A percentile compares a stretch with the other conserved stretches of the same genome.
Conservation (phyloP, 139 green algal species). For the Bryopsis sp. region DNA sequence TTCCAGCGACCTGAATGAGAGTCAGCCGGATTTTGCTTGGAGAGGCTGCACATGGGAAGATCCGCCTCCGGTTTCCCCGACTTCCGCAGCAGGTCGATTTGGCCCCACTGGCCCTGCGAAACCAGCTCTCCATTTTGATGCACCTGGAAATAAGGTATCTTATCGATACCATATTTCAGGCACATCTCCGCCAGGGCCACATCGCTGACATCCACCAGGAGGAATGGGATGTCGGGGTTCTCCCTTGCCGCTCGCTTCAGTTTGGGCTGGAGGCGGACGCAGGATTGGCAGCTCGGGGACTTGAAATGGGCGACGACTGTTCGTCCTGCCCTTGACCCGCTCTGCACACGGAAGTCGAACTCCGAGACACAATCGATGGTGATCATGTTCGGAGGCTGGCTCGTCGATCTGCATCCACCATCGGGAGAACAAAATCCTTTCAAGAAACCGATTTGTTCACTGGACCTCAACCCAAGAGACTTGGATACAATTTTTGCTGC, state of each 20-base stretch:
- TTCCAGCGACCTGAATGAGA: too few species aligned
- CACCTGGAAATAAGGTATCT: conserved; percentile 17
- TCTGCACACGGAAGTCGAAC: background rate
- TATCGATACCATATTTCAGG: background rate
- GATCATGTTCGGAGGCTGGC: background rate
- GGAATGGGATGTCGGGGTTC: background rate
- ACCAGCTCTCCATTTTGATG: background rate
- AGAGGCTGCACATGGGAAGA: too few species aligned
- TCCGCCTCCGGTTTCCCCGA: too few species aligned
- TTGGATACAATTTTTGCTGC: background rate
- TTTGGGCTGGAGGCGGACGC: background rate
- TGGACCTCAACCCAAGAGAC: background rate
- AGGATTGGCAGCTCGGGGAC: background rate
- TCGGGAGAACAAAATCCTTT: background rate
- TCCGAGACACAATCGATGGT: background rate
- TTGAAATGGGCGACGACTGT: background rate
- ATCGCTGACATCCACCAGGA: background rate
- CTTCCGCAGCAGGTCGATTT: too few species aligned
- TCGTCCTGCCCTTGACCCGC: background rate
- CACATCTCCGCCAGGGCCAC: background rate
- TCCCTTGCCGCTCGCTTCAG: background rate
- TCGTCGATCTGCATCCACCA: background rate
- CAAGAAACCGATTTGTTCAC: background rate
- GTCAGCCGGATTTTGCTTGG: too few species aligned
- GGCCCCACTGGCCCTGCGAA: too few species aligned